Base-by-base conservation (phyloP, 768 basidiomycete species). In the Boletus vermiculosoides region DNA sequence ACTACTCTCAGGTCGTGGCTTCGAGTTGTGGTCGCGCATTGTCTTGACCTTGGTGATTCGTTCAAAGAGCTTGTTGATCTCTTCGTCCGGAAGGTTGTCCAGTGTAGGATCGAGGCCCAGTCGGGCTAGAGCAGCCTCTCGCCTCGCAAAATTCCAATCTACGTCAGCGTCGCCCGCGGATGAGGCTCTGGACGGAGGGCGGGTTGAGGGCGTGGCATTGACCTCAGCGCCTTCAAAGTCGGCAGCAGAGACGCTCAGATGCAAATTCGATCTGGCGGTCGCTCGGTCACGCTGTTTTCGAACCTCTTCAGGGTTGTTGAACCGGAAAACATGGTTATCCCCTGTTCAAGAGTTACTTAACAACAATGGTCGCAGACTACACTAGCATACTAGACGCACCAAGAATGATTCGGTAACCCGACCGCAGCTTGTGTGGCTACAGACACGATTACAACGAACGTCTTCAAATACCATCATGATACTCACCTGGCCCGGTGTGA, bases 71-170 rank as follows among this genome's bases (percentile, higher is more conserved):
- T 90, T 92, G 78, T 94, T 92, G 49, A 99, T 79, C 67, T 98
- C 96, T 58, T 94, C 91, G 71, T 99, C 96, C 0, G 91, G 92
- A 23, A 99, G 81, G 65, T 88, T 92, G 71, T 98, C 94, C 25
- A 99, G 80, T 15, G 90, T 83, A 16, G 96, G 92, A 65, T 96
- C 92, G 34, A 92, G 73, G 4, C 94, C 94, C 18, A 97, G 78
- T 47, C 88, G 81, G 1, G 92, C 90, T 37, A 94, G 79, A 4
- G 93, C 95, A 6, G 94, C 94, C 73, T 99, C 97, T 9, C 94
- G 84, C 69, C 92, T 90, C 7, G 97, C 97, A 71, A 87, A 98
- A n/a, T 86, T 90, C 97, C 97, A 99, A 71, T 99, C 97, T 44
- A 94, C 89, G 61, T 92, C 89, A 28, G 71, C 80, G 28, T 83